These are phyloP conservation scores for Elsinoe batatas DNA, from an alignment of 2,329 filamentous ascomycete species.

Conservation along the genomic window DNA sequence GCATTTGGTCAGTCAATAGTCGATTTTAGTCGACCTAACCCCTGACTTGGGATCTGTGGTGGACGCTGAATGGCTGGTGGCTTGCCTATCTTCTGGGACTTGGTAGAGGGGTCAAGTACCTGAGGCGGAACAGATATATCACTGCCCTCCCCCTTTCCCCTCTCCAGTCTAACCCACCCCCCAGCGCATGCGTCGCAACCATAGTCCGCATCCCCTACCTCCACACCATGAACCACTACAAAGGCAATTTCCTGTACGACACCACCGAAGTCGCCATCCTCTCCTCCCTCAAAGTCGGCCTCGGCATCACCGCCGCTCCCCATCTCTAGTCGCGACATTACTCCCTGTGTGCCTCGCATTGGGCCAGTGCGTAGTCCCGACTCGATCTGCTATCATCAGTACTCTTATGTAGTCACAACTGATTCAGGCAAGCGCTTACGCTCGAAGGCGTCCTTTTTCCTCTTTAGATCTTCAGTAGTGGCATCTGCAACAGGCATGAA, in stretches of 20 bases:
- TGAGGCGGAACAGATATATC: not conserved
- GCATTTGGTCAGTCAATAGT: conserved; percentile 3
- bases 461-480: conserved; percentile 11
- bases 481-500: conserved; percentile 13
- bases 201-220: conserved; percentile 38
- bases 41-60: not conserved
- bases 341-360: not conserved
- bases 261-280: conserved; percentile 33
- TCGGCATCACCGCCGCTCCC: conserved; percentile 30
- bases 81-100: not conserved
- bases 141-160: conserved; percentile 27
- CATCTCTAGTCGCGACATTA: conserved; percentile 19
- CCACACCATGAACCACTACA: conserved; percentile 28
- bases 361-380: not conserved
- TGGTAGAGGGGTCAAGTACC: not conserved
- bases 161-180: not conserved
- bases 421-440: not conserved
- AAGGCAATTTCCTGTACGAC: conserved; percentile 35
- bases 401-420: not conserved
- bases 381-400: not conserved
- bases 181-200: conserved; percentile 42
- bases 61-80: not conserved
- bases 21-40: not conserved
- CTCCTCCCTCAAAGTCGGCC: conserved; percentile 26
- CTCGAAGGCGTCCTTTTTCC: conserved; percentile 14